Conservation (phyloP, 2,329 filamentous ascomycete species). For the Stenocarpella maydis region DNA sequence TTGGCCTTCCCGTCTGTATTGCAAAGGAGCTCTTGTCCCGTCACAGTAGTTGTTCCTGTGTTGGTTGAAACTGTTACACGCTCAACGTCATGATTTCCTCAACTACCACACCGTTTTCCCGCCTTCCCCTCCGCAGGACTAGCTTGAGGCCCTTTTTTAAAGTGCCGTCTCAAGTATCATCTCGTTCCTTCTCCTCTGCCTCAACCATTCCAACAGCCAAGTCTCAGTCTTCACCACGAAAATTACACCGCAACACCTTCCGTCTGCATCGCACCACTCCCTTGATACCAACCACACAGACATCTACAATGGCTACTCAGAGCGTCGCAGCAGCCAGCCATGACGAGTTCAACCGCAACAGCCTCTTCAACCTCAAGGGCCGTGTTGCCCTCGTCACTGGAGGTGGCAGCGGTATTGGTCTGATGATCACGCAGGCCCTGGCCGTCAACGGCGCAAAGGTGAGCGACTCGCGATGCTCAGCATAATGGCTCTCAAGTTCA, state of each 20-base stretch:
- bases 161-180: not conserved
- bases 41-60: not conserved
- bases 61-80: not conserved
- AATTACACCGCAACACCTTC: not conserved
- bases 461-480: no score
- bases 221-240: not conserved
- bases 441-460: constrained; percentile 35
- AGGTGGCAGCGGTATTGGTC: constrained; percentile 45
- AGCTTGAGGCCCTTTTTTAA: not conserved
- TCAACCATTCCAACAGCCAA: not conserved
- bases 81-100: constrained; percentile 22
- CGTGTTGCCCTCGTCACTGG: constrained; percentile 55
- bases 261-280: not conserved
- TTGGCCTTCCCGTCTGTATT: not conserved
- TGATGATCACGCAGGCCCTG: constrained; percentile 44
- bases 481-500: no score
- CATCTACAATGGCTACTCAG: constrained; percentile 41
- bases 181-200: not conserved
- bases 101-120: constrained; percentile 20
- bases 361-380: constrained; percentile 57
- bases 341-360: constrained; percentile 49
- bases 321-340: constrained; percentile 42
- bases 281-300: not conserved
- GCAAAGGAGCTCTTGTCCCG: no score
- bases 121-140: not conserved